Base-by-base conservation (phyloP, 495 filamentous ascomycete species). In the Xylaria acuta region DNA sequence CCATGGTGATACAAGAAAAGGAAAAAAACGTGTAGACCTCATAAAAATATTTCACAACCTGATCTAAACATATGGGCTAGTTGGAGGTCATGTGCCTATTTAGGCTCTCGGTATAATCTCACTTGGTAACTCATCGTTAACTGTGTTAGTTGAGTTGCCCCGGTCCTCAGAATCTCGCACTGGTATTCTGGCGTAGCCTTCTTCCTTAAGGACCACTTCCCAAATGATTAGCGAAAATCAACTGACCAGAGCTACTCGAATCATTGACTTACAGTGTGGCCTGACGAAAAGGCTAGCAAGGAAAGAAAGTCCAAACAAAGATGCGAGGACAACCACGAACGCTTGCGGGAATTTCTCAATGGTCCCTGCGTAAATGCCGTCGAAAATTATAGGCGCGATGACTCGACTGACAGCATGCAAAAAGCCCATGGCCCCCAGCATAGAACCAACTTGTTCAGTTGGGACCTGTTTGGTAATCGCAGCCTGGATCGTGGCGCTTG, bases 391-490 rank as follows among this genome's bases (percentile, higher is more conserved):
- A 0, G 96, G 96, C 11, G 90, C 90, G 18, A 97, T 77, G 11
- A 99, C 88, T 45, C 94, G 86, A 4, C 93, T 91, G 25, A 96
- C 78, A 0, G 93, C 92, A 83, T 98, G 96, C 71, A 99, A 80
- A 63, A 98, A 80, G 0, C 97, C 96, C 22, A 87, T 91, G 1
- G 94, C 96, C 12, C 96, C 96, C 3, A 99, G 87, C 64, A 99
- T 82, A 77, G 94, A 90, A 0, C 96, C 96, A 1, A 93, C 91
- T 38, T 88, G 87, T 73, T 95, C 92, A 11, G 88, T 86, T 5
- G 95, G 93, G 0, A 98, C 91, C 78, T 98, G 96, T 77, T 98
- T 98, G 65, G 93, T 98, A 22, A 98, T 81, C 0, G 92, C 86
- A 0, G 91, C 89, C 75, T 97, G 93, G 63, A 97, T 81, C 0